A percentile compares a stretch with the other conserved stretches of the same genome.
Conservation (phyloP, 2,329 filamentous ascomycete genomes). For the Clonostachys solani region DNA sequence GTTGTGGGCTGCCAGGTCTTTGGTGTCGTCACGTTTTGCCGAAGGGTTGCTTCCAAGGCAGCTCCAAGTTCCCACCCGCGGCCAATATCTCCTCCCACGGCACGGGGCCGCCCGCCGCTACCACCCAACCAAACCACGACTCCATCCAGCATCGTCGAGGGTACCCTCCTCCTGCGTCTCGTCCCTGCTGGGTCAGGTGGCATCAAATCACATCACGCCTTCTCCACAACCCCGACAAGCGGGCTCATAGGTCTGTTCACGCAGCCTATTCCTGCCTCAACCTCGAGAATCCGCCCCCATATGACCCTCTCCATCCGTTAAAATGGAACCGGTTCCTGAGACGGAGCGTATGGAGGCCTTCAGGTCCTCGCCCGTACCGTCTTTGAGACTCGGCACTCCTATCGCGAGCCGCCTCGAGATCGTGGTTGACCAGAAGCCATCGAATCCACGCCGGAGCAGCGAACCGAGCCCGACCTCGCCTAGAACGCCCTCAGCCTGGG, state of each 20-base stretch:
- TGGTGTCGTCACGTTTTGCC: too few relatives aligned
- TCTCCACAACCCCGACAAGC: background rate
- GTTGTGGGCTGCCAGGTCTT: too few relatives aligned
- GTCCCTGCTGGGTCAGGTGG: background rate
- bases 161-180: too few relatives aligned
- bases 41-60: too few relatives aligned
- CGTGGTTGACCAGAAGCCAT: slow-evolving; percentile 41
- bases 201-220: background rate
- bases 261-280: background rate
- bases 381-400: slow-evolving; percentile 39
- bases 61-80: too few relatives aligned
- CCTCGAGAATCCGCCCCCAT: background rate
- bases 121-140: too few relatives aligned
- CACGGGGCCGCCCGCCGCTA: too few relatives aligned
- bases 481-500: slow-evolving; percentile 40
- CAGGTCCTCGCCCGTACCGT: slow-evolving; percentile 51
- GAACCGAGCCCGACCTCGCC: slow-evolving; percentile 52
- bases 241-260: too few relatives aligned
- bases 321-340: slow-evolving; percentile 65
- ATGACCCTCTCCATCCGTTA: background rate
- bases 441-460: slow-evolving; percentile 51
- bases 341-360: slow-evolving; percentile 66
- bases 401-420: slow-evolving; percentile 32
- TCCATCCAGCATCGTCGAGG: too few relatives aligned
- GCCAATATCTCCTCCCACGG: too few relatives aligned